A percentile compares a stretch with the other conserved stretches of the same genome.
Conservation (phyloP, 2,329 filamentous ascomycete genomes). For the Leptosphaerulina australis region DNA sequence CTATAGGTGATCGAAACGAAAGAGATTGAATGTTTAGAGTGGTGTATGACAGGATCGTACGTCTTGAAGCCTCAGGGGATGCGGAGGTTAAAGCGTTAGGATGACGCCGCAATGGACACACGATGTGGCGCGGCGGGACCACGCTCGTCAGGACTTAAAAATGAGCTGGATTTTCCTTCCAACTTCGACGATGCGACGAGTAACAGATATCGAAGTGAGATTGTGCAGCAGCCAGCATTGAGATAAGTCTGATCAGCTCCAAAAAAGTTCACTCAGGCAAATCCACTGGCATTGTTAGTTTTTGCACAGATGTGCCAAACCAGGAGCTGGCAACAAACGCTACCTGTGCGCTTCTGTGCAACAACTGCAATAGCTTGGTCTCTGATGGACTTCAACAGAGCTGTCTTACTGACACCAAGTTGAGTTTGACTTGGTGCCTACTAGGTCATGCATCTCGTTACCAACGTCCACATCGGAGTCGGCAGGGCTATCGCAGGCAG, state of each 20-base stretch:
- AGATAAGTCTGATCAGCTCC: not conserved
- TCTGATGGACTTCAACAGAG: not conserved
- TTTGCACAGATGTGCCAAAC: not conserved
- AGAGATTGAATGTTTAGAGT: not conserved
- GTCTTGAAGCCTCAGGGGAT: not conserved
- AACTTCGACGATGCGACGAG: not conserved
- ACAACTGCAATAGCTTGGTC: not conserved
- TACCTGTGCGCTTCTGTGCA: not conserved
- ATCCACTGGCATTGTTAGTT: not conserved
- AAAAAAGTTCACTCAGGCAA: not conserved
- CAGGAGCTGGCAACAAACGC: not conserved
- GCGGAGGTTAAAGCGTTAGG: not conserved
- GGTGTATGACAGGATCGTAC: too few species aligned
- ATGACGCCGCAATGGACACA: not conserved
- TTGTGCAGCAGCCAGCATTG: not conserved
- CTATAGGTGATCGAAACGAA: not conserved
- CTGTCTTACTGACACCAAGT: not conserved
- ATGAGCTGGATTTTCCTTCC: not conserved
- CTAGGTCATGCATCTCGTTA: not conserved
- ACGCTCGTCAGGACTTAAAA: not conserved
- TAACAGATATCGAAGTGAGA: not conserved
- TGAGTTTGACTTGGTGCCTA: not conserved
- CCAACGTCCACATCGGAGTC: not conserved
- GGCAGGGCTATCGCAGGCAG: not conserved
- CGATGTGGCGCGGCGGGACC: not conserved